Base-by-base conservation (phyloP, 352 stramenopile genomes). In the Globisporangium mamillatum region DNA sequence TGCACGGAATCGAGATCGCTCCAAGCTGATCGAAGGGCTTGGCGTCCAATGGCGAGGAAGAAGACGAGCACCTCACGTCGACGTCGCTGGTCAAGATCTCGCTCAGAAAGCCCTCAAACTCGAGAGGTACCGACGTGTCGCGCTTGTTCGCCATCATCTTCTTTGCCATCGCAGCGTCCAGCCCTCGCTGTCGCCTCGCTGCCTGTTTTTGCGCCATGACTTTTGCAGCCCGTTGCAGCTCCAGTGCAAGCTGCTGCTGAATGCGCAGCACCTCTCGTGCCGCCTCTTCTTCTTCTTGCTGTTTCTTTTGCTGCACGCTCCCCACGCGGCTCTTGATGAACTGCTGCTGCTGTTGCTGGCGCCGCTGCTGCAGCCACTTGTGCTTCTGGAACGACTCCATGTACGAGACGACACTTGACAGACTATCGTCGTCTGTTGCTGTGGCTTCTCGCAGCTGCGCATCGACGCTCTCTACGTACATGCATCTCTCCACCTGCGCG, bases 371-470 rank as follows among this genome's bases (percentile, higher is more conserved):
- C 36, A 76, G 73, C 79, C 79, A 89, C 38, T 75, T 71, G 8
- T 67, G 54, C 60, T 88, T 91, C 34, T 74, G 74, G 52, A 77
- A 84, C 4, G 82, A 91, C 25, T 85, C 78, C 16, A 1, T 50
- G 24, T 66, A 75, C 29, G 59, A 36, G 14, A 61, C 63, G 10
- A 29, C n/a, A 10, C 54, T 60, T 6, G 25, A 44, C 18, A 67
- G 52, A 9, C 73, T 56, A 55, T 27, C 5, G 1, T n/a, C 27
- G 7, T 32, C 12, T 1, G 3, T 18, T 50, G 4, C 6, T 27
- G 22, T n/a, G 25, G 20, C 55, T 10, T 73, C 60, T 20, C 50
- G 50, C 22, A 54, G 65, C 36, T 73, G 41, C n/a, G 70, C 69
- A 44, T 82, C 68, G 18, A 75, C 18, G 22, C 66, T 68, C 59